Base-by-base conservation (phyloP, 202 grass and related monocot genomes). In the Schoenoplectus triqueter region DNA sequence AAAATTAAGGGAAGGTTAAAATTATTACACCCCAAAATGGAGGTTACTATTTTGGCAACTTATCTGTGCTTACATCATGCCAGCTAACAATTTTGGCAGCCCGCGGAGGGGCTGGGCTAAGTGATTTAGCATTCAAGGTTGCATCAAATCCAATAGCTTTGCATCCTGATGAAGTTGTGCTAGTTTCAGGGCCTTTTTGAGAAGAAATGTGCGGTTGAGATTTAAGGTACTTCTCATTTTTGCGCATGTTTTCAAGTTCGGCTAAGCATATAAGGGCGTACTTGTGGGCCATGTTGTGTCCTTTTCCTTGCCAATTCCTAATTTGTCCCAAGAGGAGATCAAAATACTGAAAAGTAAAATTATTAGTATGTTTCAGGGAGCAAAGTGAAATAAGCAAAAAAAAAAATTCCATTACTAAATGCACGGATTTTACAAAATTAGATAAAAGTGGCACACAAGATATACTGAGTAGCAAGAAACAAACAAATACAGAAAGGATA, bases 131-230 rank as follows among this genome's bases (percentile, higher is more conserved):
- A 75, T 94, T 99, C 84, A 99, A 88, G 54, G 88, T 94, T 77
- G 82, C 84, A 92, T 99, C 96, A 95, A 99, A 99, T 69, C 96
- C 96, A 91, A 99, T 80, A 49, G 96, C 89, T 66, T 41, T 62
- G 80, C 87, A 91, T 76, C 96, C 96, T 63, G 96, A 99, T 78
- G 96, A 93, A 86, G 96, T 99, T 40, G 93, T 99, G 84, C 86
- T 88, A 91, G 77, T 94, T 85, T 87, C 87, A 84, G 87, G 71
- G 52, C 66, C 80, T 90, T 95, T 73, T 87, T 94, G 93, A 73
- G 19, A 42, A 72, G 13, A 88, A 84, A 64, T 80, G 66, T 88
- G 78, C 1, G 84, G 88, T 59, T 73, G 89, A 70, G 90, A 91
- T 85, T 85, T 93, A 49, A 99, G 91, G 67, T 95, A 95, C 52